Conservation (phyloP, 768 basidiomycete species). For the Suillus americanus region DNA sequence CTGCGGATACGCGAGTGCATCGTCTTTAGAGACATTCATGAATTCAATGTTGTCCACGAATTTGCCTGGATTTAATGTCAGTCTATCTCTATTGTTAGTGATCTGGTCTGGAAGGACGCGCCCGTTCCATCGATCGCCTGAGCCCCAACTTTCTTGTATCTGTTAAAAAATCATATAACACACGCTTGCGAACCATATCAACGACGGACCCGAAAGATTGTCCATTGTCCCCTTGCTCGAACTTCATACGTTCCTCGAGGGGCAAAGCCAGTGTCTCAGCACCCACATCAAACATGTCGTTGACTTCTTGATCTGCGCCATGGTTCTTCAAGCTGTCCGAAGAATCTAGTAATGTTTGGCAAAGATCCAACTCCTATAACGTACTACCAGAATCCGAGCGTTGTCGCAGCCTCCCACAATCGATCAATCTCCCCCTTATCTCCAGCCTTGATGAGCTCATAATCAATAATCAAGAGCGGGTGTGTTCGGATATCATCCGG, state of each 20-base stretch:
- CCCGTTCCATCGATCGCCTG: conserved; percentile 64
- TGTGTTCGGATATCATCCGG: conserved; percentile 44
- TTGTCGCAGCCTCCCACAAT: conserved; percentile 48
- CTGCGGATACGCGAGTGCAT: conserved; percentile 58
- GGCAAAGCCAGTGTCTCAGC: conserved; percentile 40
- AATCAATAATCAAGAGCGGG: conserved; percentile 48
- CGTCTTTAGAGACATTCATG: conserved; percentile 69
- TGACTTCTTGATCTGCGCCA: conserved; percentile 35
- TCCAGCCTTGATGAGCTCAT: conserved; percentile 32
- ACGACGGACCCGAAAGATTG: conserved; percentile 37
- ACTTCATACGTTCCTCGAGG: conserved; percentile 42
- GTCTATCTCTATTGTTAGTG: not conserved
- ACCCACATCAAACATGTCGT: conserved; percentile 43
- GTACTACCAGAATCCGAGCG: conserved; percentile 56
- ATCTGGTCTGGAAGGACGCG: conserved; percentile 13
- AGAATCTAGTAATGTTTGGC: not conserved
- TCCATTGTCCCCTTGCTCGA: conserved; percentile 42
- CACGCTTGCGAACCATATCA: not conserved
- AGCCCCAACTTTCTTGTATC: conserved; percentile 63
- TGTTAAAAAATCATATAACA: conserved; percentile 13
- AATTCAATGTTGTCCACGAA: conserved; percentile 56
- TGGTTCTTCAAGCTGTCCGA: conserved; percentile 42
- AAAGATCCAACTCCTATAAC: conserved; percentile 18
- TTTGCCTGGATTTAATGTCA: not conserved
- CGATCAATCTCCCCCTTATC: conserved; percentile 39